Evolutionary conservation across 257 asterid species (phyloP).

Genomic region (Nicotiana noctiflora): DNA sequence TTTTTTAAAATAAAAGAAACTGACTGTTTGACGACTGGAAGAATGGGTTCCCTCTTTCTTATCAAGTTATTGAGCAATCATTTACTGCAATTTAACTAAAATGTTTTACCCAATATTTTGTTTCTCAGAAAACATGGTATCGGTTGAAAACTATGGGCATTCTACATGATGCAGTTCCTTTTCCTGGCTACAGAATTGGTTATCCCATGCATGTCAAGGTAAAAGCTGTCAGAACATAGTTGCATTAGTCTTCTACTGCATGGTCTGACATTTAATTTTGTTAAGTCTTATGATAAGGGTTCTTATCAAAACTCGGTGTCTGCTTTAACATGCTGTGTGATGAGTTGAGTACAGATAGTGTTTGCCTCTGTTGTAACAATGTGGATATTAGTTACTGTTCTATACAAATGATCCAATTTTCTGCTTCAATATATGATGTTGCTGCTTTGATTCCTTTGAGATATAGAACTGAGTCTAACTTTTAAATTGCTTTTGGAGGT

Average conservation of each 20-base stretch:
- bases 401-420: not conserved
- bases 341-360: not conserved
- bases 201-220: slow-evolving; percentile 95
- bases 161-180: slow-evolving; percentile 79
- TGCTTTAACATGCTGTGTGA: not conserved
- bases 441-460: not conserved
- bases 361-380: not conserved
- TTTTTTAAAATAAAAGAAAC: no score
- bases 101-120: not conserved
- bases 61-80: not conserved
- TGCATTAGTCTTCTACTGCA: not conserved
- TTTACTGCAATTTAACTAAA: not conserved
- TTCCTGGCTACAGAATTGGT: slow-evolving; percentile 49
- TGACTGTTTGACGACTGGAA: not conserved
- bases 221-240: slow-evolving; percentile 4
- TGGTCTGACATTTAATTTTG: not conserved
- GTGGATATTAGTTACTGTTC: not conserved
- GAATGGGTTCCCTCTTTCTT: not conserved
- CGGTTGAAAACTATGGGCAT: slow-evolving; percentile 59
- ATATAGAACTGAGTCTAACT: not conserved
- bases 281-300: not conserved
- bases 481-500: not conserved
- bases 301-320: not conserved
- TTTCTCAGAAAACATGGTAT: slow-evolving; percentile 83
- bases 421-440: not conserved